Evolutionary conservation across 352 stramenopile genomes (phyloP).

Genomic region (Phytophthora nicotianae): DNA sequence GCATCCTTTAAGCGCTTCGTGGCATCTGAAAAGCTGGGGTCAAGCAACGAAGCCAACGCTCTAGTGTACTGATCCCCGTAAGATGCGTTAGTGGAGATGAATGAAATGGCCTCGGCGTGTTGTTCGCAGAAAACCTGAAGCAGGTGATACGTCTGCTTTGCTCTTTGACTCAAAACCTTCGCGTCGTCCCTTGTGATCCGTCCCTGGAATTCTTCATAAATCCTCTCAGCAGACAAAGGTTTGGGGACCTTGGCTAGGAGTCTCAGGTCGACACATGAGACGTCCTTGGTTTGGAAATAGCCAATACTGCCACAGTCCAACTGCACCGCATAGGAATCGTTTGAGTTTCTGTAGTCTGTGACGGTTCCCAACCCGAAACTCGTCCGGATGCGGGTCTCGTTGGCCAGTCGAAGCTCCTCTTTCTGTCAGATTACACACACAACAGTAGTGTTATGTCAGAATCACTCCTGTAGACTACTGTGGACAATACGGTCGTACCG

Average conservation of each 20-base stretch:
- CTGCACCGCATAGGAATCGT: conserved; percentile 46
- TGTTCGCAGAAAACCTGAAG: conserved; percentile 75
- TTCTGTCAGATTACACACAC: conserved; percentile 15
- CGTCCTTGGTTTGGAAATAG: conserved; percentile 49
- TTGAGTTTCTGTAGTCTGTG: conserved; percentile 22
- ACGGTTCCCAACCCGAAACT: conserved; percentile 33
- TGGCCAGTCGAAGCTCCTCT: conserved; percentile 34
- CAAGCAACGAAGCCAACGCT: conserved; percentile 59
- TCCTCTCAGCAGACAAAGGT: conserved; percentile 65
- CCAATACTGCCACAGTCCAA: conserved; percentile 40
- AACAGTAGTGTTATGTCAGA: background rate
- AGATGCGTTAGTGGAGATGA: conserved; percentile 70
- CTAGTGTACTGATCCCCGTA: conserved; percentile 75
- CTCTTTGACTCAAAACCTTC: conserved; percentile 50
- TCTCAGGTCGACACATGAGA: conserved; percentile 69
- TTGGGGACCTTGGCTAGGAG: conserved; percentile 72
- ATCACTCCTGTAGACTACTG: background rate
- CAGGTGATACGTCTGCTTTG: conserved; percentile 53
- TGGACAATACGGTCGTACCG: conserved; percentile 29
- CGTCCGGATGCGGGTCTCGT: conserved; percentile 33
- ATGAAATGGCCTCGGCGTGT: conserved; percentile 74
- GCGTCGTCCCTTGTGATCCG: conserved; percentile 70
- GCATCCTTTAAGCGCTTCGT: conserved; percentile 55
- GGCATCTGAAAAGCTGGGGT: conserved; percentile 68
- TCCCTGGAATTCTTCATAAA: conserved; percentile 72